These are phyloP conservation scores for Pseudopithomyces chartarum DNA, from an alignment of 2,329 filamentous ascomycete genomes.

Conservation along the genomic window DNA sequence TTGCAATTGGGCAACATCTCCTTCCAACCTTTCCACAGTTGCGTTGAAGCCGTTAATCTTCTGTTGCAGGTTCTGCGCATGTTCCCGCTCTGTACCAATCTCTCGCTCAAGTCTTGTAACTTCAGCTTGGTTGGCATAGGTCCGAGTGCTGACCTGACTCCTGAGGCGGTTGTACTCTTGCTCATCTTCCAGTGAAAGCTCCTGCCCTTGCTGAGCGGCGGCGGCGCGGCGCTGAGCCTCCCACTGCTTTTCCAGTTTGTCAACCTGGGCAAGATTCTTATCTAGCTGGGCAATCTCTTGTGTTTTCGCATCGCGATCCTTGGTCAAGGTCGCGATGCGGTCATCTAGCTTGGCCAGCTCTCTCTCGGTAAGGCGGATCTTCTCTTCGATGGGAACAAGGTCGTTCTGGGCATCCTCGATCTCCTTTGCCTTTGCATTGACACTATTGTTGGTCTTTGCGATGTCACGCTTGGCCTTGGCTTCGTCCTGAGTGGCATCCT, in stretches of 20 bases:
- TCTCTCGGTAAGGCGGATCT: slow-evolving; percentile 74
- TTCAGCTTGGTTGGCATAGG: slow-evolving; percentile 79
- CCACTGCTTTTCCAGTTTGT: slow-evolving; percentile 87
- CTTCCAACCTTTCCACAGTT: slow-evolving; percentile 73
- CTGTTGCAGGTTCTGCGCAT: slow-evolving; percentile 84
- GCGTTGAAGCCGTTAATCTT: slow-evolving; percentile 82
- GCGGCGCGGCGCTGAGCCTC: slow-evolving; percentile 85
- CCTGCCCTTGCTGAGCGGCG: slow-evolving; percentile 83
- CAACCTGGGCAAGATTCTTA: slow-evolving; percentile 81
- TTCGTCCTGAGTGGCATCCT: slow-evolving; percentile 84
- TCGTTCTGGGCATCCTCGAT: slow-evolving; percentile 86
- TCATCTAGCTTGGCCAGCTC: slow-evolving; percentile 71
- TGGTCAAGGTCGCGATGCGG: slow-evolving; percentile 71
- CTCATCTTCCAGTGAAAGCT: slow-evolving; percentile 82
- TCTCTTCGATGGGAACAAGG: slow-evolving; percentile 88
- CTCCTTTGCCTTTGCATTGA: slow-evolving; percentile 83
- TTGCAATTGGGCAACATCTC: slow-evolving; percentile 70
- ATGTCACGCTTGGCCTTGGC: slow-evolving; percentile 76
- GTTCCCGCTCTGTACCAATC: slow-evolving; percentile 88
- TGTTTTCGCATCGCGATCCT: slow-evolving; percentile 76
- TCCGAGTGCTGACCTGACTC: slow-evolving; percentile 81
- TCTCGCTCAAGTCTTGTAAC: slow-evolving; percentile 87
- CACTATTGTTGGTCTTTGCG: slow-evolving; percentile 79
- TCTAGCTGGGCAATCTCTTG: slow-evolving; percentile 73
- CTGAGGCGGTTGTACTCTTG: slow-evolving; percentile 87